Percentiles rank a stretch among this genome's conserved stretches.
These are phyloP conservation scores for Capsella rubella DNA, from an alignment of 441 rosid genomes.

Conservation along the genomic window DNA sequence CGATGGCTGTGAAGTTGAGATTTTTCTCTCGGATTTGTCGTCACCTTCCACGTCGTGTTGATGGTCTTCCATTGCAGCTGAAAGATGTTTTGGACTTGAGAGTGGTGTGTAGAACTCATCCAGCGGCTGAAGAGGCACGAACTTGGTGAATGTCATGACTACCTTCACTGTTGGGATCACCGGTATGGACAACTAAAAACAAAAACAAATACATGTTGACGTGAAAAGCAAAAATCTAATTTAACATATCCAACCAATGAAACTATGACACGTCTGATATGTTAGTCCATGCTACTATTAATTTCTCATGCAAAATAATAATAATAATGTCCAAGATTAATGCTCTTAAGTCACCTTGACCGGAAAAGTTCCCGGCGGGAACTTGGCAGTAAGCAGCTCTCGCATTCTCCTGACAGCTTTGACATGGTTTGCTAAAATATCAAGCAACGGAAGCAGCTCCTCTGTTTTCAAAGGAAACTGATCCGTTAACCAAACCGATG, in stretches of 20 bases:
- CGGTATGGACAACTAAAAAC: slow-evolving; percentile 78
- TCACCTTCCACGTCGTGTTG: slow-evolving; percentile 57
- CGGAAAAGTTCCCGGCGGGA: slow-evolving; percentile 89
- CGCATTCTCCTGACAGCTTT: slow-evolving; percentile 93
- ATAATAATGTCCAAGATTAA: neutral
- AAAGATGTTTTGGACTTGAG: slow-evolving; percentile 72
- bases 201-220: neutral
- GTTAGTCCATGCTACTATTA: neutral
- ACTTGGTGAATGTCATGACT: slow-evolving; percentile 87
- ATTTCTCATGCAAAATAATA: slow-evolving; percentile 22
- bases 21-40: slow-evolving; percentile 46
- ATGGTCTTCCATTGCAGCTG: slow-evolving; percentile 42
- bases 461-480: slow-evolving; percentile 92
- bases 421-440: slow-evolving; percentile 87
- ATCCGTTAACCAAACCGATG: slow-evolving; percentile 93
- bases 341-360: slow-evolving; percentile 66
- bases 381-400: slow-evolving; percentile 87
- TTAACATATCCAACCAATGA: neutral
- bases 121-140: slow-evolving; percentile 65
- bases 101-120: slow-evolving; percentile 84
- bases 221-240: neutral
- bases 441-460: slow-evolving; percentile 88
- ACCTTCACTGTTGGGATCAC: slow-evolving; percentile 93
- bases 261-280: slow-evolving; percentile 3
- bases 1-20: slow-evolving; percentile 44